These are phyloP conservation scores for Zangia roseola DNA, from an alignment of 768 basidiomycete genomes.

Conservation along the genomic window DNA sequence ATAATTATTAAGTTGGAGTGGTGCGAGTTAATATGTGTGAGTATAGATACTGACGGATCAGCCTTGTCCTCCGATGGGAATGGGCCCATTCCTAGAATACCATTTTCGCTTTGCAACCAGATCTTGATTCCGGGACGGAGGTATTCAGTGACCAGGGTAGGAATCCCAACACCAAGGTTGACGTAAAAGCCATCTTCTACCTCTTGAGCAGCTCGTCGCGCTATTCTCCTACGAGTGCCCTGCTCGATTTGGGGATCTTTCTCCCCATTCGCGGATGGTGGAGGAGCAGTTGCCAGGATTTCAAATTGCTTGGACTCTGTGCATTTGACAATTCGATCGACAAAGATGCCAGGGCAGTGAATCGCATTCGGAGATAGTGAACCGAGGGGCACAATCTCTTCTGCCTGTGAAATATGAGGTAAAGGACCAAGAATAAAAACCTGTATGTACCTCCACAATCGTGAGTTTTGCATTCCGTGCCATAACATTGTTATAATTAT, in stretches of 20 bases:
- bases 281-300: slow-evolving; percentile 59
- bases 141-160: slow-evolving; percentile 79
- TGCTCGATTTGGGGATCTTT: slow-evolving; percentile 48
- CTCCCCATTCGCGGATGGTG: slow-evolving; percentile 37
- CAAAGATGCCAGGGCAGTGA: slow-evolving; percentile 79
- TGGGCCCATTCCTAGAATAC: slow-evolving; percentile 83
- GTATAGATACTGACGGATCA: slow-evolving; percentile 61
- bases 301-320: slow-evolving; percentile 76
- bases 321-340: slow-evolving; percentile 80
- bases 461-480: slow-evolving; percentile 84
- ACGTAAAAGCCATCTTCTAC: slow-evolving; percentile 83
- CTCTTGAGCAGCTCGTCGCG: slow-evolving; percentile 82
- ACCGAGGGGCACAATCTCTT: slow-evolving; percentile 82
- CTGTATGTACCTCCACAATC: slow-evolving; percentile 68
- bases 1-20: slow-evolving; percentile 36
- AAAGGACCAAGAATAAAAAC: neutral
- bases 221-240: slow-evolving; percentile 66
- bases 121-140: slow-evolving; percentile 67
- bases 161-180: slow-evolving; percentile 89
- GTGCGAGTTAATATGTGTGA: neutral
- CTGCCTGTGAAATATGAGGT: slow-evolving; percentile 52
- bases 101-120: slow-evolving; percentile 88
- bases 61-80: slow-evolving; percentile 75
- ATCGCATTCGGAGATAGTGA: slow-evolving; percentile 78
- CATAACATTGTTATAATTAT: slow-evolving; percentile 85